phyloP scores from a whole-genome alignment of 2,329 filamentous ascomycete genomes.

The Bertia moriformis region DNA sequence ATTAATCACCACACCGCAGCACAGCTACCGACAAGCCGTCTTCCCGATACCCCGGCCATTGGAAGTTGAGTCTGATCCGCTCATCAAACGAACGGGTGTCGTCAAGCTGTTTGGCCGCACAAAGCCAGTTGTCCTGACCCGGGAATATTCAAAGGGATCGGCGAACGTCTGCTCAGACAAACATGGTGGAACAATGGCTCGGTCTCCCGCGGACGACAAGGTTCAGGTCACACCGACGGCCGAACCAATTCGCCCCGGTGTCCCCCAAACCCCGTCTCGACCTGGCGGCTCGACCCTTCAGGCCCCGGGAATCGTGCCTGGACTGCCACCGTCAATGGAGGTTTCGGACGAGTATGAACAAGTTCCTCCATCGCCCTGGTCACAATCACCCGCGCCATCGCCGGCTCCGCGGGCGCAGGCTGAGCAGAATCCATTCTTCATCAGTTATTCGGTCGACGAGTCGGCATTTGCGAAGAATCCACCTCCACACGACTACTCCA shows the following conservation, averaged over 20 bases:
- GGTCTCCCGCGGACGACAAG: neutral
- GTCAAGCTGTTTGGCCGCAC: slow-evolving; percentile 41
- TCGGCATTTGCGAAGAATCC: slow-evolving; percentile 38
- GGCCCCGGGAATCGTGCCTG: slow-evolving; percentile 2
- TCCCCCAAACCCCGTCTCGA: neutral
- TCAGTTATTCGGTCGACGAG: slow-evolving; percentile 37
- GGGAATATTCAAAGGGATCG: slow-evolving; percentile 29
- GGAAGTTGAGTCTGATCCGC: slow-evolving; percentile 38
- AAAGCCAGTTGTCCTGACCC: slow-evolving; percentile 39
- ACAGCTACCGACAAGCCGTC: slow-evolving; percentile 27
- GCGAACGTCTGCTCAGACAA: slow-evolving; percentile 4
- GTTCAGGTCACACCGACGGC: neutral
- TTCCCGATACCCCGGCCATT: slow-evolving; percentile 39
- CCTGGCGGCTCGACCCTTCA: neutral
- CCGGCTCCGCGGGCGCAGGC: slow-evolving; percentile 44
- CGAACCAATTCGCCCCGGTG: neutral
- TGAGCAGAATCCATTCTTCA: slow-evolving; percentile 46
- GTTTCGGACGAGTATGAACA: slow-evolving; percentile 51
- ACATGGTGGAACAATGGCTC: neutral
- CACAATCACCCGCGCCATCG: slow-evolving; percentile 49
- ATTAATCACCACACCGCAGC: slow-evolving; percentile 11
- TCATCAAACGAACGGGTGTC: slow-evolving; percentile 43
- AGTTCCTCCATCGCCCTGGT: slow-evolving; percentile 46
- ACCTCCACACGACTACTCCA: slow-evolving; percentile 39
- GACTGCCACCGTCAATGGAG: slow-evolving; percentile 9